Evolutionary conservation across 2,329 filamentous ascomycete genomes (phyloP).

Genomic region (Diaporthe caulivora): DNA sequence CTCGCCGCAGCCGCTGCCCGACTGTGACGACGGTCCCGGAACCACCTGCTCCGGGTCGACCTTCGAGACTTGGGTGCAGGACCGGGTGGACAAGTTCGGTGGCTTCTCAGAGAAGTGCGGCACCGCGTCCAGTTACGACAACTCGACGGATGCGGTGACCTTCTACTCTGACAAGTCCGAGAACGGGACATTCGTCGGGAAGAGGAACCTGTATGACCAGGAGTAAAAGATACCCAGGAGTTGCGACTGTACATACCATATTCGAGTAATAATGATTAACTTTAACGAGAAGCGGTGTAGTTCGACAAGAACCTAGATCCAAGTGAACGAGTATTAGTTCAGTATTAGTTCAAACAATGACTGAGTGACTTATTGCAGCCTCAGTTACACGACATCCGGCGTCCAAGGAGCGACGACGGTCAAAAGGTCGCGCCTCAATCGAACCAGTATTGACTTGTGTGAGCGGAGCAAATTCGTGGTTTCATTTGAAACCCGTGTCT

Average conservation of each 20-base stretch:
- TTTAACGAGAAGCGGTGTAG: background rate
- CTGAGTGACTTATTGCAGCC: rapidly evolving
- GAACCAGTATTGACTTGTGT: background rate
- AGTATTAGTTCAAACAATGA: no score
- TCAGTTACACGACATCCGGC: background rate
- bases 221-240: background rate
- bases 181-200: constrained; percentile 46
- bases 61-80: constrained; percentile 55
- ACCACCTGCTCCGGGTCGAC: constrained; percentile 56
- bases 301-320: no score
- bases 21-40: constrained; percentile 58
- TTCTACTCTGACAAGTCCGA: constrained; percentile 49
- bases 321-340: background rate
- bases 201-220: constrained; percentile 41
- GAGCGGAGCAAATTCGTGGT: rapidly evolving
- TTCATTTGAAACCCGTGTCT: background rate
- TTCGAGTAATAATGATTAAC: background rate
- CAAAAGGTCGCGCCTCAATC: background rate
- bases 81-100: constrained; percentile 52
- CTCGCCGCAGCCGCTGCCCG: constrained; percentile 56
- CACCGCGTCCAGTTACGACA: constrained; percentile 46
- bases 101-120: constrained; percentile 57
- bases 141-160: constrained; percentile 51
- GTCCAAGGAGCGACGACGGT: background rate
- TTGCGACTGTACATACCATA: background rate